Evolutionary conservation across 1,284 basidiomycete genomes (phyloP).

Genomic region (Leccinum pallidistipes): DNA sequence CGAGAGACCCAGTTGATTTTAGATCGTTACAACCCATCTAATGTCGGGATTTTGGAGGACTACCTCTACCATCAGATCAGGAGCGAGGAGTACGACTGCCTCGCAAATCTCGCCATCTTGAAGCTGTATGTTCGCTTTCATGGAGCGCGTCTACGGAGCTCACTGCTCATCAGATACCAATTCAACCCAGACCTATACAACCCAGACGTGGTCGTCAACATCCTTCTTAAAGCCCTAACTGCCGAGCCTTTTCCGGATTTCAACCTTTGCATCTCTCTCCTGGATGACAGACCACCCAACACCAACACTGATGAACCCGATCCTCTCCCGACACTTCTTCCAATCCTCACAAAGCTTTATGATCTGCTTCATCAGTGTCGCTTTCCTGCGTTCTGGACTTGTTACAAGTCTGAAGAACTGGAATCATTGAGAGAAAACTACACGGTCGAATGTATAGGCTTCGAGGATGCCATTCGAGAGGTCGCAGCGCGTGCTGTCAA

Average conservation of each 20-base stretch:
- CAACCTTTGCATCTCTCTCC: conserved; percentile 87
- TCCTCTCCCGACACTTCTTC: conserved; percentile 73
- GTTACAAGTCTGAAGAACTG: conserved; percentile 66
- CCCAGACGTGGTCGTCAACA: conserved; percentile 90
- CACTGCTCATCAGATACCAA: conserved; percentile 72
- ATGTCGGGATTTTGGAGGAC: conserved; percentile 90
- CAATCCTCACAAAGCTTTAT: conserved; percentile 73
- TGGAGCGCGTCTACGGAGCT: not conserved
- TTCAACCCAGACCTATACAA: conserved; percentile 95
- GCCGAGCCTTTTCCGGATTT: conserved; percentile 88
- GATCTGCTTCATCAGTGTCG: conserved; percentile 83
- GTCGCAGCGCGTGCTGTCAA: conserved; percentile 78
- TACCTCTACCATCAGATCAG: conserved; percentile 93
- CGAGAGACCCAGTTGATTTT: conserved; percentile 12
- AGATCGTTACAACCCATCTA: conserved; percentile 97
- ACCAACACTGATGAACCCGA: conserved; percentile 76
- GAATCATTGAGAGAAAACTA: conserved; percentile 81
- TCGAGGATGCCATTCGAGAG: conserved; percentile 77
- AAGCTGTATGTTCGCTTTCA: conserved; percentile 59
- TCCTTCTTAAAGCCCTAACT: conserved; percentile 90
- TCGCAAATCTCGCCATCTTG: conserved; percentile 88
- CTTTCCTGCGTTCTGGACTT: conserved; percentile 88
- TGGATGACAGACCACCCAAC: conserved; percentile 71
- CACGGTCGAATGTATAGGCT: conserved; percentile 78
- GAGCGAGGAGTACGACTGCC: conserved; percentile 88